Conservation (phyloP, 1,284 basidiomycete species). For the Puccinia polysora region DNA sequence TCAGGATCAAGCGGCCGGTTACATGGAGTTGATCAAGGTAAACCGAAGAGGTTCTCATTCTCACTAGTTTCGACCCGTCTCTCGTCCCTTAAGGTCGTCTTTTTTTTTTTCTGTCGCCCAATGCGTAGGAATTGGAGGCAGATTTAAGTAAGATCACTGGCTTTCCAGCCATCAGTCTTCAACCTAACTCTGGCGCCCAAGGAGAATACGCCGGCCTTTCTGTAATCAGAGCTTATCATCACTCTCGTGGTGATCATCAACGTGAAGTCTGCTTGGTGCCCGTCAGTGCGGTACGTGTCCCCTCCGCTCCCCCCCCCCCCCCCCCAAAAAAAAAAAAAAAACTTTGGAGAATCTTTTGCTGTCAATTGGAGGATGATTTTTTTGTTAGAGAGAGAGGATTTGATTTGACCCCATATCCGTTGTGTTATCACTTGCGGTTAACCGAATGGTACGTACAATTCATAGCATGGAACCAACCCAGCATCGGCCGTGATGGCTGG, state of each 20-base stretch:
- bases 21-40: constrained; percentile 54
- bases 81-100: neutral
- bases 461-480: constrained; percentile 48
- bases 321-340: constrained; percentile 50
- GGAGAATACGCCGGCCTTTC: constrained; percentile 92
- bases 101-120: neutral
- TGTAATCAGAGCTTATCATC: constrained; percentile 90
- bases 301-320: constrained; percentile 58
- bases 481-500: constrained; percentile 91
- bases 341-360: constrained; percentile 13
- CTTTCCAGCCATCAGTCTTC: constrained; percentile 86
- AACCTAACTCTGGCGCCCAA: constrained; percentile 94
- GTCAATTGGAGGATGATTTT: constrained; percentile 18
- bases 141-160: constrained; percentile 93
- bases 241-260: constrained; percentile 75
- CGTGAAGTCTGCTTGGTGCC: constrained; percentile 92
- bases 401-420: constrained; percentile 55
- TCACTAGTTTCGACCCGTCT: neutral
- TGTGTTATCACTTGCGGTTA: neutral
- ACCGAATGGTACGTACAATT: too few species aligned
- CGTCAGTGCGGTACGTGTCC: constrained; percentile 61
- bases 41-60: neutral
- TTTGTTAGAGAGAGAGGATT: too few species aligned
- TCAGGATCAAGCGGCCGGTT: constrained; percentile 81
- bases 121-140: constrained; percentile 69